Evolutionary conservation across 2,329 filamentous ascomycete genomes (phyloP), one percentile per base, ranked within the genome.

Genomic region (Aspergillus hortae): DNA sequence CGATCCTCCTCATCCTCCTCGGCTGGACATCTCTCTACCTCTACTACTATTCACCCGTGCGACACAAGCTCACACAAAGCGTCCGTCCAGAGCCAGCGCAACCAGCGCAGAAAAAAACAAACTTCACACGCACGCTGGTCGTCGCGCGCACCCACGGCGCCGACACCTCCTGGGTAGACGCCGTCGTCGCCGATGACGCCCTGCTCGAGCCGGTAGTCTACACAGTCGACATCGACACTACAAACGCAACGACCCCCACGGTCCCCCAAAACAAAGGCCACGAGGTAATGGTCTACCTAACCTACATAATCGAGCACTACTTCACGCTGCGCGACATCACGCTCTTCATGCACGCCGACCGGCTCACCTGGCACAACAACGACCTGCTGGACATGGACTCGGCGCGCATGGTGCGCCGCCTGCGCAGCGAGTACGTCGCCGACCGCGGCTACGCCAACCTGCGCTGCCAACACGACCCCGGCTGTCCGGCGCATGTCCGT

Each of bases 261-360:
- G 65, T 76, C 0, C 74, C 75, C 7, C 71, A 69, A 54, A 79
- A 81, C 52, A 78, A 79, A 58, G 79, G 79, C 46, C 73, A 75
- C 56, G 79, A 82, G 61, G 76, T 77, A 7, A 80, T 81, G 71
- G 71, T 67, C 4, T 81, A 82, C 62, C 72, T 81, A n/a, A 76
- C 76, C 32, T 81, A 80, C 62, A 76, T 82, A 48, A 80, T 82
- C 60, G 77, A 81, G 51, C 70, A 80, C 61, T 82, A 81, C 63
- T 62, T 77, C 40, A 62, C 71, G 17, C 74, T 81, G 10, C 71
- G 77, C 10, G 78, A 81, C 59, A 73, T 77, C 5, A 65, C 73
- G 44, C 64, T 80, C 46, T 81, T 82, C 66, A 73, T 77, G 61
- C 79, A 81, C 62, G 70, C 75, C 46, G 71, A 76, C 47, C 70